phyloP scores from a whole-genome alignment of 2,329 filamentous ascomycete genomes.

The Xylaria sp. region DNA sequence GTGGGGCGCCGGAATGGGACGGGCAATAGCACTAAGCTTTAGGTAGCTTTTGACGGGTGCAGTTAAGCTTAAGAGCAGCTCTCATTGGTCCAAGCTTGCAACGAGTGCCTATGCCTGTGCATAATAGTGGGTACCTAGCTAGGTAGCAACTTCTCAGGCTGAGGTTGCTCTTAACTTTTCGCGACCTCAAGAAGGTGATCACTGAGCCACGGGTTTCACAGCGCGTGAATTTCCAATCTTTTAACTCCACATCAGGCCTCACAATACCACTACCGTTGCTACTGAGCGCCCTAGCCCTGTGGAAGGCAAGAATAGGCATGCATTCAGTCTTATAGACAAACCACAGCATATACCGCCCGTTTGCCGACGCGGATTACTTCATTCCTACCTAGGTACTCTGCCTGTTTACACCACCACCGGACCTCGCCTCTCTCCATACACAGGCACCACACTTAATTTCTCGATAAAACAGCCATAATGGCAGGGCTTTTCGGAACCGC shows the following conservation, averaged over 20 bases:
- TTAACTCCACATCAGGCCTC: background rate
- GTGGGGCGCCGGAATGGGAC: slow-evolving; percentile 13
- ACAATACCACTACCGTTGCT: too few relatives aligned
- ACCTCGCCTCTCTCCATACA: background rate
- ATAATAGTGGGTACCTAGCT: background rate
- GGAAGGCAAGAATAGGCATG: slow-evolving; percentile 1
- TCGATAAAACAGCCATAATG: slow-evolving; percentile 59
- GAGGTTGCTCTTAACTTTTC: background rate
- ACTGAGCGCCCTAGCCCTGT: too few relatives aligned
- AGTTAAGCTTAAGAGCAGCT: background rate
- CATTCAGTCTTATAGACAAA: background rate
- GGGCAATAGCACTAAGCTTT: background rate
- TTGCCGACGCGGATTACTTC: background rate
- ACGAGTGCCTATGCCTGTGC: background rate
- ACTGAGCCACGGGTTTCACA: background rate
- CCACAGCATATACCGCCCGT: background rate
- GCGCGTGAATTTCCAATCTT: background rate
- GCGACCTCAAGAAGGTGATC: background rate
- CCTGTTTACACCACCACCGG: background rate
- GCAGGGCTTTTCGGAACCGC: slow-evolving; percentile 70
- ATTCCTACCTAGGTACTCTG: too few relatives aligned
- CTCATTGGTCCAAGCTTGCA: slow-evolving; percentile 27
- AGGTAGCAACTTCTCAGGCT: background rate
- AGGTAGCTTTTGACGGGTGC: background rate
- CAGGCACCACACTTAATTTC: background rate